Evolutionary conservation across 495 filamentous ascomycete genomes (phyloP), one percentile per base, ranked within the genome.

Genomic region (Penicillium manginii): DNA sequence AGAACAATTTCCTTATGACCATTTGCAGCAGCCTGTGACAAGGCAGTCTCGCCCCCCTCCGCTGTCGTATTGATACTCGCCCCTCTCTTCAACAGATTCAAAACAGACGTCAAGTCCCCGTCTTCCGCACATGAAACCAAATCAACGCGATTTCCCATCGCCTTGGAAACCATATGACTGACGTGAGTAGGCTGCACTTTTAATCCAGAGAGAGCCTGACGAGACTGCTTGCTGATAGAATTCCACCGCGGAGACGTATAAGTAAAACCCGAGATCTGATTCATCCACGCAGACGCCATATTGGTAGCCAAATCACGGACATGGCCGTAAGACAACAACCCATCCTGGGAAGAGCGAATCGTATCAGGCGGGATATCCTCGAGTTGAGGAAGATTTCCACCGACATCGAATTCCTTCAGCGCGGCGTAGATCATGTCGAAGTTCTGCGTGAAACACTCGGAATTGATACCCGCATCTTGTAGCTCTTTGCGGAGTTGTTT

Each of bases 1-100:
- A 47, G 45, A 12, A 47, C 45, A 47, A 47, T 47, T n/a, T 47
- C 45, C 22, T 47, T 47, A 26, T 47, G 45, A 9, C 45, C 45
- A 26, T 47, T 47, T 9, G 45, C 45, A 23, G 45, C 45, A 47
- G 45, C 45, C 45, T 19, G 45, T 0, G 45, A 47, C 11, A 47
- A 12, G 0, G 45, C 45, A 47, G 45, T 23, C 21, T 47, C 45
- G 9, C 26, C 26, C 15, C 45, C 45, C 21, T 47, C 19, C 15
- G 21, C 11, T 10, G 11, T 12, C 10, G 18, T 7, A n/a, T 47
- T 47, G 45, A 47, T 47, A 47, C 22, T 47, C 19, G 45, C 45
- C 2, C 45, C 45, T n/a, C 45, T 22, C 7, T 47, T 47, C 45
- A 47, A 29, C 10, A 23, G 45, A 26, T 47, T 22, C 45, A 47